A percentile compares a stretch with the other conserved stretches of the same genome.
These are phyloP conservation scores for Aspergillus avenaceus DNA, from an alignment of 495 filamentous ascomycete species.

Conservation along the genomic window DNA sequence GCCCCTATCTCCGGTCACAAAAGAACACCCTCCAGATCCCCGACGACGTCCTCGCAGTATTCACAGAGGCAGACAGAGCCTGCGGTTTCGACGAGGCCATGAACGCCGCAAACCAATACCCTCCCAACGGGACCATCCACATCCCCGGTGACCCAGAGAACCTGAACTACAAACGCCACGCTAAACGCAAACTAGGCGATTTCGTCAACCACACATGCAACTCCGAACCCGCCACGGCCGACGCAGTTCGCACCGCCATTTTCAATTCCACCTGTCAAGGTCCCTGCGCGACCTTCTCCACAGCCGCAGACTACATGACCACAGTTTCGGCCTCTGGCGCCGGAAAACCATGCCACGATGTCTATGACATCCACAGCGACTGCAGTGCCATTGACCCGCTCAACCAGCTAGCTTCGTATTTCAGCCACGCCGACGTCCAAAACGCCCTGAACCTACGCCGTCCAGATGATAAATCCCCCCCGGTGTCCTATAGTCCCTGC, in stretches of 20 bases:
- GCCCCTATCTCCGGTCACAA: slow-evolving; percentile 9
- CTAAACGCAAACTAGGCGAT: slow-evolving; percentile 9
- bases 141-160: slow-evolving; percentile 36
- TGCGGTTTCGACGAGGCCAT: slow-evolving; percentile 34
- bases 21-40: background rate
- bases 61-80: slow-evolving; percentile 22
- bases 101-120: slow-evolving; percentile 20
- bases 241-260: slow-evolving; percentile 26
- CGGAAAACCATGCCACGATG: slow-evolving; percentile 23
- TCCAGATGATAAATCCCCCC: slow-evolving; percentile 5
- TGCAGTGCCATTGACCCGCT: slow-evolving; percentile 26
- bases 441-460: slow-evolving; percentile 27
- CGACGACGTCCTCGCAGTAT: slow-evolving; percentile 23
- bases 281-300: slow-evolving; percentile 35
- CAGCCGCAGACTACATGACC: slow-evolving; percentile 28
- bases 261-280: slow-evolving; percentile 35
- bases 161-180: slow-evolving; percentile 24
- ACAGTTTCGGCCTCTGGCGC: slow-evolving; percentile 10
- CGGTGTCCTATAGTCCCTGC: slow-evolving; percentile 20
- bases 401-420: slow-evolving; percentile 25
- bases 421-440: slow-evolving; percentile 33
- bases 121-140: slow-evolving; percentile 22
- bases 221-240: slow-evolving; percentile 17
- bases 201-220: slow-evolving; percentile 20
- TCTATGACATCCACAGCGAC: slow-evolving; percentile 33